These are phyloP conservation scores for Fusarium sterilihyphosum DNA, from an alignment of 2,329 filamentous ascomycete species.

Conservation along the genomic window DNA sequence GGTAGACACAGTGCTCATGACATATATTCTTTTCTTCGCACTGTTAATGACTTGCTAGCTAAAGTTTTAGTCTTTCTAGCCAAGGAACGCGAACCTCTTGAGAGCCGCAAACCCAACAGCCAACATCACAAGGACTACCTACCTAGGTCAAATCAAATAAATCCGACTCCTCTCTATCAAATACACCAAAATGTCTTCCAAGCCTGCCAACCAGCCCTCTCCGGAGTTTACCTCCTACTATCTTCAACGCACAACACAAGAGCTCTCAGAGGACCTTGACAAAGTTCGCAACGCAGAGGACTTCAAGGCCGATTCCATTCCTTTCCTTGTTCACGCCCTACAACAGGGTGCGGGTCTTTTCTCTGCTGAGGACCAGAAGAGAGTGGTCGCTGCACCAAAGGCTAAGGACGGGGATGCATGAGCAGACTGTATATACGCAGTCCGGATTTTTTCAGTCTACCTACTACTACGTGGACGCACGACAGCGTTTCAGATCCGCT, in stretches of 20 bases:
- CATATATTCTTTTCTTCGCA: not conserved
- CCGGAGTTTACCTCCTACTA: slow-evolving; percentile 71
- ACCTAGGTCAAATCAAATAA: not conserved
- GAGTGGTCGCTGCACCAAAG: slow-evolving; percentile 34
- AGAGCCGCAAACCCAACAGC: not conserved
- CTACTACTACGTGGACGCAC: not conserved
- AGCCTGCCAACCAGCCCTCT: slow-evolving; percentile 25
- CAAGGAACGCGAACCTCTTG: not conserved
- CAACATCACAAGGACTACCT: not conserved
- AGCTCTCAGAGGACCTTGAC: slow-evolving; percentile 80
- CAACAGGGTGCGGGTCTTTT: slow-evolving; percentile 74
- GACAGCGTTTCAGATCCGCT: not conserved
- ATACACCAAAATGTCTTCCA: slow-evolving; percentile 25
- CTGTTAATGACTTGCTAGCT: not conserved
- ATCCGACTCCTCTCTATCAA: not conserved
- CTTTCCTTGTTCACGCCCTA: slow-evolving; percentile 73
- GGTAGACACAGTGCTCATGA: not conserved
- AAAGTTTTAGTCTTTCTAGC: not conserved
- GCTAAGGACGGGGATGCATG: slow-evolving; percentile 24
- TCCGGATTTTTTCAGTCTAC: not conserved
- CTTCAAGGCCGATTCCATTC: slow-evolving; percentile 72
- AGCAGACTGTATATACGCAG: not conserved
- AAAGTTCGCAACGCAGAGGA: slow-evolving; percentile 74
- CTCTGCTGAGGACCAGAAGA: slow-evolving; percentile 52
- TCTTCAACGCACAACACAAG: slow-evolving; percentile 73